Evolutionary conservation across 2,329 filamentous ascomycete species (phyloP).

Genomic region (Alternaria metachromatica): DNA sequence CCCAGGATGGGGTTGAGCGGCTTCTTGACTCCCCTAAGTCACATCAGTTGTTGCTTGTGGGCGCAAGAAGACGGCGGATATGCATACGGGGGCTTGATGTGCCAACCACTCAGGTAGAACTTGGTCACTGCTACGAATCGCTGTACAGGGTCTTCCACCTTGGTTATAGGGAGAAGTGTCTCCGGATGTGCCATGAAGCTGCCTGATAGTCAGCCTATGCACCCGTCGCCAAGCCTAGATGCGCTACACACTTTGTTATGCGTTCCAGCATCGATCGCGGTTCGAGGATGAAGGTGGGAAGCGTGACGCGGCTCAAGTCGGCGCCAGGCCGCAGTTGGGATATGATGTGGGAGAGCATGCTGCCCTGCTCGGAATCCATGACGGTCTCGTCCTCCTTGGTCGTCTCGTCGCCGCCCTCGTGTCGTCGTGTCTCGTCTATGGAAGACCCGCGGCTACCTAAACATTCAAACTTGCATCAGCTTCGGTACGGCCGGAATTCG

Average conservation of each 20-base stretch:
- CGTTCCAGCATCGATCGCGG: conserved; percentile 97
- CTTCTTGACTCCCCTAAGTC: conserved; percentile 88
- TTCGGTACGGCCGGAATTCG: conserved; percentile 11
- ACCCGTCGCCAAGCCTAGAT: no score
- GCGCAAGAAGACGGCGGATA: background rate
- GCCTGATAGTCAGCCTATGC: conserved; percentile 27
- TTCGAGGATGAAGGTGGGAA: conserved; percentile 97
- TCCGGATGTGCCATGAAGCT: conserved; percentile 99
- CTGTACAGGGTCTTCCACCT: conserved; percentile 85
- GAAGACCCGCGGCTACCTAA: conserved; percentile 52
- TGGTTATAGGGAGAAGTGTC: conserved; percentile 85
- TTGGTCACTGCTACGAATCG: conserved; percentile 95
- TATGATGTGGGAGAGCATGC: conserved; percentile 95
- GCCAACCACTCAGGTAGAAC: conserved; percentile 98
- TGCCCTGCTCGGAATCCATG: conserved; percentile 91
- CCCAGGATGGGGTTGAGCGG: conserved; percentile 95
- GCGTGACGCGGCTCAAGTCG: conserved; percentile 89
- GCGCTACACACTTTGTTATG: conserved; percentile 86
- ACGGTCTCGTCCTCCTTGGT: conserved; percentile 72
- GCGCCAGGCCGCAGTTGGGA: conserved; percentile 94
- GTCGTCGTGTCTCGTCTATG: conserved; percentile 47
- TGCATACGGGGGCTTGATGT: conserved; percentile 92
- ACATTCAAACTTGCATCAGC: conserved; percentile 25
- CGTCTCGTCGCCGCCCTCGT: conserved; percentile 46
- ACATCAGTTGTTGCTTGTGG: conserved; percentile 33